Evolutionary conservation across 805 yeast species (phyloP).

Genomic region (Candida dajiaensis): DNA sequence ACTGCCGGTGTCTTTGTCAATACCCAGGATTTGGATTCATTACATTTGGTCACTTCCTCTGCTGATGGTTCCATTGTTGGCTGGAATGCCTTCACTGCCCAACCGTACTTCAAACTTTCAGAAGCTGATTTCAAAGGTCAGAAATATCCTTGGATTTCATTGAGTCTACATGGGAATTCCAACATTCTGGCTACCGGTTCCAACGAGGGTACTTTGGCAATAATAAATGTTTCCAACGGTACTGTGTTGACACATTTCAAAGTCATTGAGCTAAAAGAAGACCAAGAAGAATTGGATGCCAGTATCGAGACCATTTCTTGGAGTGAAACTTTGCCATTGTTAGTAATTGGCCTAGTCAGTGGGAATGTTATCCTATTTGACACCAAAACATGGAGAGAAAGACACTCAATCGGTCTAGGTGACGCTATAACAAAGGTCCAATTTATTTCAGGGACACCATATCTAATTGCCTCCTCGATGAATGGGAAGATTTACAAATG

Average conservation of each 20-base stretch:
- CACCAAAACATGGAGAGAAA: conserved; percentile 77
- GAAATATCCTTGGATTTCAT: conserved; percentile 87
- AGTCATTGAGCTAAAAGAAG: conserved; percentile 52
- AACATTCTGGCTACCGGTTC: conserved; percentile 73
- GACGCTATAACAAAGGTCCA: conserved; percentile 81
- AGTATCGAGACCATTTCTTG: conserved; percentile 80
- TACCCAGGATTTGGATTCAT: conserved; percentile 46
- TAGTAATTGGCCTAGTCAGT: conserved; percentile 86
- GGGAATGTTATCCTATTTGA: conserved; percentile 85
- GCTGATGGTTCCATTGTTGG: conserved; percentile 83
- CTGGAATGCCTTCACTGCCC: conserved; percentile 85
- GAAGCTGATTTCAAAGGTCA: conserved; percentile 63
- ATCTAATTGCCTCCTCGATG: conserved; percentile 68
- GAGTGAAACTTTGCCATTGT: conserved; percentile 56
- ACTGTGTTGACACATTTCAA: conserved; percentile 58
- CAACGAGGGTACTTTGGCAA: conserved; percentile 77
- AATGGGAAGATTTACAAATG: conserved; percentile 82
- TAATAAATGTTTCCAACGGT: conserved; percentile 75
- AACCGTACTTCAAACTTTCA: conserved; percentile 59
- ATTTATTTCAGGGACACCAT: conserved; percentile 53
- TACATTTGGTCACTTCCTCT: conserved; percentile 67
- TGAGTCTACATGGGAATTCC: conserved; percentile 43
- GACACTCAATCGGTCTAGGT: conserved; percentile 62
- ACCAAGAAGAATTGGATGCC: conserved; percentile 54
- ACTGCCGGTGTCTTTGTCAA: conserved; percentile 75